phyloP scores from a whole-genome alignment of 192 early-diverging fungal genomes.

The Phlyctochytrium planicorne region DNA sequence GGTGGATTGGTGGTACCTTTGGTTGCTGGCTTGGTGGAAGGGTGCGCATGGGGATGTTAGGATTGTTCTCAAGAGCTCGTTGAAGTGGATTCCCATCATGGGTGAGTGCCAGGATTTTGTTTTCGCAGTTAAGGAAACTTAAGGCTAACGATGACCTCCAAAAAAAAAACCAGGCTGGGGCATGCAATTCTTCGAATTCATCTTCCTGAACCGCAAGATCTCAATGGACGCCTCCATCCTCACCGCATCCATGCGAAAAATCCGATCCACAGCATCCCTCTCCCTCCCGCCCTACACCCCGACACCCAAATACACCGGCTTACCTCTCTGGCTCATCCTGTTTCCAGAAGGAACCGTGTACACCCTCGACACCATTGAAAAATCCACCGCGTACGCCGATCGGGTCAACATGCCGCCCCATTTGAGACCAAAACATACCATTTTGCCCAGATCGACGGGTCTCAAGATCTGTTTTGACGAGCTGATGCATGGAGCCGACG shows the following conservation, averaged over 20 bases:
- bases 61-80: too few species aligned
- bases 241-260: conserved; percentile 38
- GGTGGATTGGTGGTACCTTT: conserved; percentile 58
- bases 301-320: too few species aligned
- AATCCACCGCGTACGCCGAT: conserved; percentile 71
- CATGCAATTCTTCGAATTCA: conserved; percentile 92
- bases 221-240: conserved; percentile 56
- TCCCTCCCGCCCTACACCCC: too few species aligned
- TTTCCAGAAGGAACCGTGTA: conserved; percentile 97
- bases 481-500: conserved; percentile 64
- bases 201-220: conserved; percentile 85
- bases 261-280: too few species aligned
- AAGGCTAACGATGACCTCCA: too few species aligned
- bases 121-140: too few species aligned
- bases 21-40: conserved; percentile 39
- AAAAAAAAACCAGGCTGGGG: too few species aligned
- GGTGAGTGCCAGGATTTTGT: too few species aligned
- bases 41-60: too few species aligned
- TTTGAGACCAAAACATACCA: conserved; percentile 54
- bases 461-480: conserved; percentile 67
- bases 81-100: too few species aligned
- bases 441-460: conserved; percentile 85
- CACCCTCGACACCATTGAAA: conserved; percentile 68
- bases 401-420: conserved; percentile 36
- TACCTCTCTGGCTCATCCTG: conserved; percentile 87